Base-by-base conservation (phyloP, 1,284 basidiomycete species). In the Leccinum solheimii region DNA sequence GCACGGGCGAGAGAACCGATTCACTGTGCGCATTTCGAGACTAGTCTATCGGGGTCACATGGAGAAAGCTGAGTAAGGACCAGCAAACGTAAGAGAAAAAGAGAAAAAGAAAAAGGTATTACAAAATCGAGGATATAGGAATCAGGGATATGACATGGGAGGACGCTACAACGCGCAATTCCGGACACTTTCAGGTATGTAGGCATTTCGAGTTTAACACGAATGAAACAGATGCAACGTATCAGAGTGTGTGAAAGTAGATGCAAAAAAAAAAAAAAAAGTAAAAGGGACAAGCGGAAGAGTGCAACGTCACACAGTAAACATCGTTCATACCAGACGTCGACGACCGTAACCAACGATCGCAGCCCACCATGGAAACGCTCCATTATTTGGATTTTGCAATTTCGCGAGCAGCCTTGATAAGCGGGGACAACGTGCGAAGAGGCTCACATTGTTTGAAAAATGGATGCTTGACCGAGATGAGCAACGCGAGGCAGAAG, bases 351-450 rank as follows among this genome's bases (percentile, higher is more conserved):
- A 43, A 55, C 59, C 23, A 14, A 38, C 16, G 50, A 7, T 38
- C 26, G 14, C 38, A 56, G 36, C 54, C 52, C 36, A 36, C 43
- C 38, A 40, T 14, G 30, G 36, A 14, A 36, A 26, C 30, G 4
- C 13, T 43, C 21, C 51, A 34, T 66, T 64, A 81, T 70, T 89
- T 88, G 73, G 83, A 84, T 81, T 91, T 91, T 30, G 88, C 86
- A 56, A 91, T 87, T 64, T 96, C 94, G 66, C 93, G 81, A 7
- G 95, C 95, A 5, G 95, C 94, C 75, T 95, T 96, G 83, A 98
- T 98, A 63, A 98, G 82, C 8, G 94, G 94, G 9, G 92, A 83
- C 61, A 98, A 80, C 36, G 94, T 95, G 59, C 90, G 83, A 57
- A 98, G 81, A 19, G 93, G 93, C 75, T 97, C 95, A 26, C 89